Conservation (phyloP, 345 rosid species). For the Rhodamnia argentea region DNA sequence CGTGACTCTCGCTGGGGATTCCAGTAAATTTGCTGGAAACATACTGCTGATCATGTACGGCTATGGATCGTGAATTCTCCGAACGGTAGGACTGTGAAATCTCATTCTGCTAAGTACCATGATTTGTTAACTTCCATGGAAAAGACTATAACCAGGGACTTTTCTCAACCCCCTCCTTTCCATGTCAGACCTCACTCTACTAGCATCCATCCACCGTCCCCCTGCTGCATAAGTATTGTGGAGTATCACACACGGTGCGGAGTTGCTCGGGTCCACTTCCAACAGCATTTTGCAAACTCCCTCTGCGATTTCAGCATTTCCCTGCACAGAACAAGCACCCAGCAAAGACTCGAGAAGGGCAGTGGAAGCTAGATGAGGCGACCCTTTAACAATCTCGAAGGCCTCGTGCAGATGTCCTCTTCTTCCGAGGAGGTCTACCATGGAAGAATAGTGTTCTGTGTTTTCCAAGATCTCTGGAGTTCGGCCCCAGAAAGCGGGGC, state of each 20-base stretch:
- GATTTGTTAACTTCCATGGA: neutral
- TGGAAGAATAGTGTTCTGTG: constrained; percentile 24
- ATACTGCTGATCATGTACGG: neutral
- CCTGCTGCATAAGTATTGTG: constrained; percentile 22
- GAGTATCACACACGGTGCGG: constrained; percentile 19
- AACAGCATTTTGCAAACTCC: constrained; percentile 8
- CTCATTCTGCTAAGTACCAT: neutral
- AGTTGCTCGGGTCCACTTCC: constrained; percentile 14
- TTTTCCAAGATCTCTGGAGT: neutral
- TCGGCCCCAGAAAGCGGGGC: too few relatives aligned
- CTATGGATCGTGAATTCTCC: neutral
- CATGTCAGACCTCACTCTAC: constrained; percentile 23
- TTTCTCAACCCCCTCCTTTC: constrained; percentile 24
- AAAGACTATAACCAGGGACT: constrained; percentile 25
- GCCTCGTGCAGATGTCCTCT: constrained; percentile 22
- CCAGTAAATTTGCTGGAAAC: neutral
- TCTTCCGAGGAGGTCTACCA: constrained; percentile 32
- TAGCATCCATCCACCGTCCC: constrained; percentile 21
- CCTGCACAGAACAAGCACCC: constrained; percentile 26
- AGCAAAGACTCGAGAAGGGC: constrained; percentile 23
- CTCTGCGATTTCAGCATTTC: constrained; percentile 20
- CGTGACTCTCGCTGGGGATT: neutral
- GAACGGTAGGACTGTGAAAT: neutral
- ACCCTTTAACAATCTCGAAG: constrained; percentile 7
- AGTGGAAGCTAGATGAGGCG: constrained; percentile 7